phyloP scores from a whole-genome alignment of 1,284 basidiomycete species.

The Naganishia liquefaciens region DNA sequence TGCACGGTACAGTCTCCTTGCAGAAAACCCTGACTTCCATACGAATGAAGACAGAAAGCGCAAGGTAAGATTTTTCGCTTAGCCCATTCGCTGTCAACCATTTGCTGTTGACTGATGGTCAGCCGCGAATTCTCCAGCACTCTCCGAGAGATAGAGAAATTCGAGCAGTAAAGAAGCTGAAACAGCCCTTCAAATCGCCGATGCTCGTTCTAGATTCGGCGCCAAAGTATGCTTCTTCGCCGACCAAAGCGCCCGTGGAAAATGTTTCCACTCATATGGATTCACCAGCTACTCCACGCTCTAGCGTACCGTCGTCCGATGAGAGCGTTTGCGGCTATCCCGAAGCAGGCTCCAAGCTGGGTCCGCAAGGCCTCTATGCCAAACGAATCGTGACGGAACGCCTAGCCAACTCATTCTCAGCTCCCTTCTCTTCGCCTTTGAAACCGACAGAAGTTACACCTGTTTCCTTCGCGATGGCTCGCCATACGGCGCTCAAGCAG shows the following conservation, averaged over 20 bases:
- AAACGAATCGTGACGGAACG: conserved; percentile 23
- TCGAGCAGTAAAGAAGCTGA: conserved; percentile 25
- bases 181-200: conserved; percentile 28
- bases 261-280: too few relatives aligned
- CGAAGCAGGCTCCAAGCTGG: conserved; percentile 1
- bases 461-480: neutral
- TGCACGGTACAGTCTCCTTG: too few relatives aligned
- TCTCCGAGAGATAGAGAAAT: conserved; percentile 8
- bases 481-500: neutral
- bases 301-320: too few relatives aligned
- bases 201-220: neutral
- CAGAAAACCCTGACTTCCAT: too few relatives aligned
- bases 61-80: too few relatives aligned
- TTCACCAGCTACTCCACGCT: too few relatives aligned
- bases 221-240: neutral
- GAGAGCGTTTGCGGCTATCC: too few relatives aligned
- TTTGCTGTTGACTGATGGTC: neutral
- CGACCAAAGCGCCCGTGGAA: too few relatives aligned
- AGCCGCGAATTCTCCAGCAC: neutral
- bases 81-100: too few relatives aligned
- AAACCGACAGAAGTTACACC: neutral
- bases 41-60: neutral
- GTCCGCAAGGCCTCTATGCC: conserved; percentile 2
- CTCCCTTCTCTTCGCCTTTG: conserved; percentile 21
- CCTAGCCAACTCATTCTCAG: conserved; percentile 8